Conservation (phyloP, 2,329 filamentous ascomycete genomes). For the Phialophora macrospora region DNA sequence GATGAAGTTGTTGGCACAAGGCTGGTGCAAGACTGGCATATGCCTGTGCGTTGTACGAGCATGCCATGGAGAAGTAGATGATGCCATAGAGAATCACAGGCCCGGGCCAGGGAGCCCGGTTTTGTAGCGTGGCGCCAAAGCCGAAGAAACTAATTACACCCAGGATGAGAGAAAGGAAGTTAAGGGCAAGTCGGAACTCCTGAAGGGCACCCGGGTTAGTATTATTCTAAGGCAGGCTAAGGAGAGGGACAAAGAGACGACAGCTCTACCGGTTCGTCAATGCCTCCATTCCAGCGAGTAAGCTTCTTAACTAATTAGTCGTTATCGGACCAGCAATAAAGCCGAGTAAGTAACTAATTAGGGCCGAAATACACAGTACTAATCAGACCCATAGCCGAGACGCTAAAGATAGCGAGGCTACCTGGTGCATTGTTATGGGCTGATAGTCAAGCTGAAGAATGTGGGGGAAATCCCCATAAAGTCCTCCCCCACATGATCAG, state of each 20-base stretch:
- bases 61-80: conserved; percentile 37
- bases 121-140: conserved; percentile 42
- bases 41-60: too few relatives aligned
- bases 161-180: conserved; percentile 28
- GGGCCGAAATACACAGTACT: conserved; percentile 29
- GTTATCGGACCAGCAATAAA: conserved; percentile 39
- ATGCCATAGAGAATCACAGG: conserved; percentile 30
- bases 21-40: too few relatives aligned
- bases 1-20: too few relatives aligned
- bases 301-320: conserved; percentile 45
- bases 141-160: conserved; percentile 45
- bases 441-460: too few relatives aligned
- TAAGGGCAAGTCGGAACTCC: conserved; percentile 45
- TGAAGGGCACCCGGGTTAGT: neutral
- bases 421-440: too few relatives aligned
- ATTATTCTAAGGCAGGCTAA: neutral
- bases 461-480: too few relatives aligned
- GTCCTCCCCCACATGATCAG: too few relatives aligned
- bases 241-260: neutral
- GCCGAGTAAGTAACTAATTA: conserved; percentile 24
- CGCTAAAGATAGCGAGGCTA: too few relatives aligned
- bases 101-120: conserved; percentile 28
- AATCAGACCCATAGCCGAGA: conserved; percentile 39
- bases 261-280: conserved; percentile 44
- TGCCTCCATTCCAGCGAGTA: conserved; percentile 50